These are phyloP conservation scores for Neoboletus magnificus DNA, from an alignment of 768 basidiomycete species.

Conservation along the genomic window DNA sequence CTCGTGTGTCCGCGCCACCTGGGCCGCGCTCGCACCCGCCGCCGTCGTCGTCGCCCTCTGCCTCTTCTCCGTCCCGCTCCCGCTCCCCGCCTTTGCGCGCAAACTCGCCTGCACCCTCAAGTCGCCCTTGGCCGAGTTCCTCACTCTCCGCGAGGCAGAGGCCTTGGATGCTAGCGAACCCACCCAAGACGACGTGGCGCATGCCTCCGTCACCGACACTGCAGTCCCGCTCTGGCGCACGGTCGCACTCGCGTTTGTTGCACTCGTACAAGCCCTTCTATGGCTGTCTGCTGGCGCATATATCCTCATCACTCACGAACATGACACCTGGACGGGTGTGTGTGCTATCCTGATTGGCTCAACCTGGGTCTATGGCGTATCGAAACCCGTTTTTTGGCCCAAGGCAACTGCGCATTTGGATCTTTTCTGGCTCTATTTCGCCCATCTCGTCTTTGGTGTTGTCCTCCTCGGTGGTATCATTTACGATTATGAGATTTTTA, in stretches of 20 bases:
- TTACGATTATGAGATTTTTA: conserved; percentile 48
- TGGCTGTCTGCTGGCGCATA: conserved; percentile 66
- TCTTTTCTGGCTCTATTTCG: conserved; percentile 54
- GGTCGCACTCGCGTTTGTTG: conserved; percentile 51
- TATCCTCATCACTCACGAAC: conserved; percentile 38
- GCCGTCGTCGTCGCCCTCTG: conserved; percentile 43
- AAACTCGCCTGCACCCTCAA: conserved; percentile 19
- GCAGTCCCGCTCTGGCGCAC: conserved; percentile 57
- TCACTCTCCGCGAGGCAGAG: conserved; percentile 57
- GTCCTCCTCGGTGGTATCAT: conserved; percentile 52
- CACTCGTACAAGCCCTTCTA: conserved; percentile 51
- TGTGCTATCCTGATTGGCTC: conserved; percentile 47
- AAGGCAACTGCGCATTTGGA: conserved; percentile 60
- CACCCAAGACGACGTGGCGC: neutral
- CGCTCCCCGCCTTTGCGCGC: conserved; percentile 21
- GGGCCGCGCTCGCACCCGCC: conserved; percentile 50
- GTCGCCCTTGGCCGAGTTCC: conserved; percentile 36
- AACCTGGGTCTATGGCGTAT: conserved; percentile 65
- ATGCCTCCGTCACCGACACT: neutral
- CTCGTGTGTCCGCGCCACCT: conserved; percentile 48
- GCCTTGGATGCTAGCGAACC: conserved; percentile 33
- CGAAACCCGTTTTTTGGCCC: conserved; percentile 52
- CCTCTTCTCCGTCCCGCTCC: conserved; percentile 33
- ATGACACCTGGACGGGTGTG: conserved; percentile 33
- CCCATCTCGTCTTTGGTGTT: conserved; percentile 43